These are phyloP conservation scores for Beauveria pseudobassiana DNA, from an alignment of 2,329 filamentous ascomycete genomes.

Conservation along the genomic window DNA sequence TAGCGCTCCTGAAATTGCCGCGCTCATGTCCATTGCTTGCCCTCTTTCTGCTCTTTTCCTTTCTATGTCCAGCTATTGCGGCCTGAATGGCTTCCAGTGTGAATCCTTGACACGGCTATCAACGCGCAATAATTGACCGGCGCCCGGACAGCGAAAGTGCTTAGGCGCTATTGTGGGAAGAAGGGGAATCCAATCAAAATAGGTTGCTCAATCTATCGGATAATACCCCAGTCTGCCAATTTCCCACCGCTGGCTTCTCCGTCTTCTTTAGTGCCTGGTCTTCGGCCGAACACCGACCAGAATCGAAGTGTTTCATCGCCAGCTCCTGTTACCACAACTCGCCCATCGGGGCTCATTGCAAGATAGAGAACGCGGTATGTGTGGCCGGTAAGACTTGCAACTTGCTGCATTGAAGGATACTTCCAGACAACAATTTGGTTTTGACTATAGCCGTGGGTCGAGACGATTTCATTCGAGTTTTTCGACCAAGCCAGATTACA, in stretches of 20 bases:
- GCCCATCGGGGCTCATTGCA: slow-evolving; percentile 93
- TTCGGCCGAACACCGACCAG: slow-evolving; percentile 91
- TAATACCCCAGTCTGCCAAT: slow-evolving; percentile 75
- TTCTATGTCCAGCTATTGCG: background rate
- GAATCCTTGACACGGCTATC: no score
- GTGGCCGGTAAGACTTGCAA: slow-evolving; percentile 89
- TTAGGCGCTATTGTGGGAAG: no score
- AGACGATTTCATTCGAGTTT: slow-evolving; percentile 95
- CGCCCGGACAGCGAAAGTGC: background rate
- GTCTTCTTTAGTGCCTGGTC: slow-evolving; percentile 63
- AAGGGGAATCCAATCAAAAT: background rate
- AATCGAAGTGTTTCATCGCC: slow-evolving; percentile 94
- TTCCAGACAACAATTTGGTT: slow-evolving; percentile 99
- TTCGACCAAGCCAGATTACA: slow-evolving; percentile 97
- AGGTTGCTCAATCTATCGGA: slow-evolving; percentile 44
- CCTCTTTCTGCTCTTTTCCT: background rate
- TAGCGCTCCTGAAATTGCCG: background rate
- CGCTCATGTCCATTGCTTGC: background rate
- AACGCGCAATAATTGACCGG: background rate
- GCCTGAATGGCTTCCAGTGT: no score
- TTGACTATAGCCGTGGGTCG: slow-evolving; percentile 93
- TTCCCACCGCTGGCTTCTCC: slow-evolving; percentile 52
- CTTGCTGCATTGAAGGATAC: slow-evolving; percentile 95
- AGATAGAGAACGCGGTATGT: slow-evolving; percentile 95
- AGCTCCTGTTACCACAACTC: slow-evolving; percentile 89